Base-by-base conservation (phyloP, 2,329 filamentous ascomycete species). In the Bipolaris bicolor region DNA sequence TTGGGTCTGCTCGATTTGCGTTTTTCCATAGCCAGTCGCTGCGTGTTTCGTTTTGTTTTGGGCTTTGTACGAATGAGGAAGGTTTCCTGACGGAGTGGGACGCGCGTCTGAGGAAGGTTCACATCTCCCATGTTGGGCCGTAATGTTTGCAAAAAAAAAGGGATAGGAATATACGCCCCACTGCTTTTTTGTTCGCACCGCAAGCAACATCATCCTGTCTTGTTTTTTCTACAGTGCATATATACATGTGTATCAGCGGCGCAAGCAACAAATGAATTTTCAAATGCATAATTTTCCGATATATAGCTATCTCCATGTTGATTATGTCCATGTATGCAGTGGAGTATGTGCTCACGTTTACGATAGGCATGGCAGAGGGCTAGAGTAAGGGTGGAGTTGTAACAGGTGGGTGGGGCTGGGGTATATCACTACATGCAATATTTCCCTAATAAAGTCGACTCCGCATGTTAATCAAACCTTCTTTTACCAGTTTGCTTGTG, bases 391-490 rank as follows among this genome's bases (percentile, higher is more conserved):
- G 34, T 16, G 15, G 34, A n/a, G 34, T 18, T 34, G 33, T 34
- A 13, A n/a, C 15, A n/a, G 11, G 13, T n/a, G 33, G 6, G 33
- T 34, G 33, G 15, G 15, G 33, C 15, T 4, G 34, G 34, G 52
- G 49, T 48, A 41, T 49, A 53, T 55, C 57, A 52, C 48, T 47
- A 44, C 34, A 64, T 72, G 69, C 65, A 63, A 58, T 62, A 58
- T 56, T 49, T 62, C 65, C 71, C 61, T 58, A 63, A 72, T 65
- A 18, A 53, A 67, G 70, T 43, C 33, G 66, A 65, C 52, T 66
- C 66, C 66, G 69, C 70, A 41, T 41, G 62, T 72, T 68, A 71
- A 72, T 29, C 26, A 29, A 29, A 29, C 26, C 11, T 39, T 39
- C n/a, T 40, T 9, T 16, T 40, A 7, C 34, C n/a, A 18, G 34